These are phyloP conservation scores for Hygrophila difformis DNA, from an alignment of 257 asterid genomes.

Conservation along the genomic window DNA sequence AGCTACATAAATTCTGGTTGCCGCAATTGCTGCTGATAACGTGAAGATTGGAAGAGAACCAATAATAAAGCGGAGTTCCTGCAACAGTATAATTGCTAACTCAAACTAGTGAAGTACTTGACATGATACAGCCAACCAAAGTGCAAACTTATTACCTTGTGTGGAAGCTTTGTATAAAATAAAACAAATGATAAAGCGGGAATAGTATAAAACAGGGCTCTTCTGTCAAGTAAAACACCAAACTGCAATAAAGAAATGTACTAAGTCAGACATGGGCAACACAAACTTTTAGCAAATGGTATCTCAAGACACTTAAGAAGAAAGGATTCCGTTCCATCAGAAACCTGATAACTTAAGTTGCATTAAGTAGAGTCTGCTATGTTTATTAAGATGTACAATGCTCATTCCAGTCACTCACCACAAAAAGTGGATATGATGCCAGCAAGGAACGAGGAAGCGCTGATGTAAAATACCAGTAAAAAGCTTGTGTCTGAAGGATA, in stretches of 20 bases:
- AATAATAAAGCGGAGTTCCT: conserved; percentile 95
- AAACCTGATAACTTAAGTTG: too few relatives aligned
- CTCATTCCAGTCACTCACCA: conserved; percentile 52
- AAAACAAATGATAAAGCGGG: conserved; percentile 73
- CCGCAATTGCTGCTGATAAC: conserved; percentile 88
- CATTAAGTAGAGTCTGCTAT: too few relatives aligned
- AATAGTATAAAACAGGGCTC: conserved; percentile 45
- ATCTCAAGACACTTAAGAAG: too few relatives aligned
- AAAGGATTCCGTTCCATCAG: background rate
- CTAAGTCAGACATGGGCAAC: conserved; percentile 18
- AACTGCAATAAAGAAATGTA: conserved; percentile 48
- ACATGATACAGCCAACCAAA: background rate
- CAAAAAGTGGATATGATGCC: conserved; percentile 78
- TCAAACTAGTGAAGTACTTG: background rate
- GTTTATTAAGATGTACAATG: too few relatives aligned
- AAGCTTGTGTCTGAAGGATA: conserved; percentile 62
- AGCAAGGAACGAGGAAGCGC: conserved; percentile 96
- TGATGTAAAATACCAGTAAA: conserved; percentile 95
- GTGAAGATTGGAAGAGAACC: conserved; percentile 88
- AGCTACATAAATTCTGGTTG: conserved; percentile 68
- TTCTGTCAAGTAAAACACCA: conserved; percentile 75
- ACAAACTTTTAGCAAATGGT: conserved; percentile 5
- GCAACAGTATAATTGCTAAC: conserved; percentile 27
- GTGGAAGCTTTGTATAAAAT: conserved; percentile 92
- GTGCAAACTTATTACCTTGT: conserved; percentile 51